phyloP scores from a whole-genome alignment of 2,329 filamentous ascomycete species.

The Teratosphaeria epicoccoides region DNA sequence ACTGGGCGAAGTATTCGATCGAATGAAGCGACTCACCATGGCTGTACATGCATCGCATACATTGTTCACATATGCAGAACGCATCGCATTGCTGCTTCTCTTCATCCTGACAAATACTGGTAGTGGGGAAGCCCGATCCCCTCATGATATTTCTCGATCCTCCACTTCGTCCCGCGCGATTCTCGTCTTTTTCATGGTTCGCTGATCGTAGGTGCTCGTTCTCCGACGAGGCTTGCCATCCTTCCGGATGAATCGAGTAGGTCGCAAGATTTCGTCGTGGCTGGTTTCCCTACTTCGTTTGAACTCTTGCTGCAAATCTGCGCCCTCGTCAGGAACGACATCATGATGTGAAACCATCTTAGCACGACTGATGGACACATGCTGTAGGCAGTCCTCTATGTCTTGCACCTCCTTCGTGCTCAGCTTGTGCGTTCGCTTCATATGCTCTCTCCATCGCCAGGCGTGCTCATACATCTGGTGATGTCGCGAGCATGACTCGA shows the following conservation, averaged over 20 bases:
- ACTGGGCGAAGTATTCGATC: neutral
- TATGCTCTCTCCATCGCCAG: slow-evolving; percentile 25
- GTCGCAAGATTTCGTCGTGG: slow-evolving; percentile 32
- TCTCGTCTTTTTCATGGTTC: neutral
- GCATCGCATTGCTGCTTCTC: neutral
- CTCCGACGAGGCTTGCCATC: neutral
- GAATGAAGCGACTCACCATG: neutral
- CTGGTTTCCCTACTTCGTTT: slow-evolving; percentile 52
- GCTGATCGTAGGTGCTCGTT: neutral
- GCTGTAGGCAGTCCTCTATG: neutral
- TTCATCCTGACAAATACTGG: neutral
- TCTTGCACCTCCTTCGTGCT: slow-evolving; percentile 5
- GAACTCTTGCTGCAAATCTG: slow-evolving; percentile 45
- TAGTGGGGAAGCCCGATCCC: neutral
- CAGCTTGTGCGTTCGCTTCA: slow-evolving; percentile 21
- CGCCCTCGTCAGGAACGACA: slow-evolving; percentile 31
- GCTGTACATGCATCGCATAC: neutral
- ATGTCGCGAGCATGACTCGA: slow-evolving; percentile 18
- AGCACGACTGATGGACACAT: neutral
- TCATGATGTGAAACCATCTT: neutral
- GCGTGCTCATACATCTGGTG: slow-evolving; percentile 14
- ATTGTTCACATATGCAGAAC: neutral
- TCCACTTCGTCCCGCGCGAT: neutral
- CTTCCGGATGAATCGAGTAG: slow-evolving; percentile 13
- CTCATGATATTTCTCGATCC: neutral